A percentile compares a stretch with the other conserved stretches of the same genome.
Conservation (phyloP, 192 early-diverging fungal species). For the Backusella westeae region DNA sequence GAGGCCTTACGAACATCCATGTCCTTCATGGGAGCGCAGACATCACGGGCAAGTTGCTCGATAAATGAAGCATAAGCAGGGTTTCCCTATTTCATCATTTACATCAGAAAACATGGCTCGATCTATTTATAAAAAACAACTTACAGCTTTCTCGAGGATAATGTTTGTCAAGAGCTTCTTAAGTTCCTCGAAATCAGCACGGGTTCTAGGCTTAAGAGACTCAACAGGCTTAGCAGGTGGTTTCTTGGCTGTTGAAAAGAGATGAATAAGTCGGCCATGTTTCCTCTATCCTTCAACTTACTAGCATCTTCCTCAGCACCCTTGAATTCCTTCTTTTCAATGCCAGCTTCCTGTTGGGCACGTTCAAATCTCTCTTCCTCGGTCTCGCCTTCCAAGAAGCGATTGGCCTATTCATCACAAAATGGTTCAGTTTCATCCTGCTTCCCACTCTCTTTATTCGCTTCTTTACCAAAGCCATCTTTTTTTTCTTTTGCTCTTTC, state of each 20-base stretch:
- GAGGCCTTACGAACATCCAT: constrained; percentile 63
- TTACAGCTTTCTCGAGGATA: constrained; percentile 55
- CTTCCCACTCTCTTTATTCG: not conserved
- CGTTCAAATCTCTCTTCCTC: constrained; percentile 54
- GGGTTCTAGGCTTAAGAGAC: constrained; percentile 56
- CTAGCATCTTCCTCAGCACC: constrained; percentile 53
- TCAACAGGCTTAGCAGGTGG: constrained; percentile 11
- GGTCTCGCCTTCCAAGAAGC: constrained; percentile 37
- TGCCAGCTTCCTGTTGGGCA: constrained; percentile 58
- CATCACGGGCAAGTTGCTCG: constrained; percentile 61
- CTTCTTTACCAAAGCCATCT: constrained; percentile 11
- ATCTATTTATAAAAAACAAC: not conserved
- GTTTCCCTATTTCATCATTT: constrained; percentile 5
- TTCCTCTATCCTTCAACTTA: not conserved
- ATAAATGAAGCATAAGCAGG: constrained; percentile 54
- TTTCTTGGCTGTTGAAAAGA: not conserved
- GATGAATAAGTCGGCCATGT: not conserved
- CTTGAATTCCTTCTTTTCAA: constrained; percentile 59
- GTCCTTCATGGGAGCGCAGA: constrained; percentile 58
- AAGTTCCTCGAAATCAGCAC: constrained; percentile 68
- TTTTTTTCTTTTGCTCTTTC: constrained; percentile 40
- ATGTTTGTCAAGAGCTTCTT: constrained; percentile 51
- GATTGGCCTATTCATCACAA: not conserved
- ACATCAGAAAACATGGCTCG: not conserved
- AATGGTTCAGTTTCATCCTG: not conserved